These are phyloP conservation scores for Glutinoglossum americanum DNA, from an alignment of 495 filamentous ascomycete species.

Conservation along the genomic window DNA sequence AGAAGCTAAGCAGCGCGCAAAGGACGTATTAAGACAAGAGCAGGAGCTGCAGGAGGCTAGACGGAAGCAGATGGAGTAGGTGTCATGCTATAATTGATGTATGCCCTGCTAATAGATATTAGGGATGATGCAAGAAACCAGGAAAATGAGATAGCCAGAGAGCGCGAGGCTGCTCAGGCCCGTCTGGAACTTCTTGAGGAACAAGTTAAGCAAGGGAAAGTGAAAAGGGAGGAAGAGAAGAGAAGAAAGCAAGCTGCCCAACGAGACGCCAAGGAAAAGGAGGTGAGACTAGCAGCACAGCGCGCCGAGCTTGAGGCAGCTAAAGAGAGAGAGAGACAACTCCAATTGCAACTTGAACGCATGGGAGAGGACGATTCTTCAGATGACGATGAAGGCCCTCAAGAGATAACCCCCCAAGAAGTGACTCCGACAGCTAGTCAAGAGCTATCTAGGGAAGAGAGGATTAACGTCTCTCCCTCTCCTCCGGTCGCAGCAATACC, in stretches of 20 bases:
- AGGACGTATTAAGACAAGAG: constrained; percentile 43
- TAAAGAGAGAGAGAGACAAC: constrained; percentile 65
- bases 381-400: constrained; percentile 71
- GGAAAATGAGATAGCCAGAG: constrained; percentile 56
- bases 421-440: constrained; percentile 56
- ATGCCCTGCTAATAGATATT: constrained; percentile 4
- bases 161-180: constrained; percentile 62
- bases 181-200: constrained; percentile 78
- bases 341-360: constrained; percentile 68
- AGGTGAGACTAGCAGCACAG: constrained; percentile 62
- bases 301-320: constrained; percentile 84
- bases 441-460: constrained; percentile 21
- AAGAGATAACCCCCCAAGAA: constrained; percentile 60
- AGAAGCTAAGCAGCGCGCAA: constrained; percentile 29
- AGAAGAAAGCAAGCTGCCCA: constrained; percentile 70
- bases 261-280: constrained; percentile 72
- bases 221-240: constrained; percentile 96
- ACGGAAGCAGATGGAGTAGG: constrained; percentile 67
- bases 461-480: constrained; percentile 9
- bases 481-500: constrained; percentile 11
- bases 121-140: constrained; percentile 58
- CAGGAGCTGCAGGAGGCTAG: constrained; percentile 59
- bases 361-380: constrained; percentile 58
- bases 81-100: constrained; percentile 9
- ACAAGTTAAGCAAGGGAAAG: constrained; percentile 77